Evolutionary conservation across 306 rosid species (phyloP), one percentile per base, ranked within the genome.

Genomic region (Cucumis melo): DNA sequence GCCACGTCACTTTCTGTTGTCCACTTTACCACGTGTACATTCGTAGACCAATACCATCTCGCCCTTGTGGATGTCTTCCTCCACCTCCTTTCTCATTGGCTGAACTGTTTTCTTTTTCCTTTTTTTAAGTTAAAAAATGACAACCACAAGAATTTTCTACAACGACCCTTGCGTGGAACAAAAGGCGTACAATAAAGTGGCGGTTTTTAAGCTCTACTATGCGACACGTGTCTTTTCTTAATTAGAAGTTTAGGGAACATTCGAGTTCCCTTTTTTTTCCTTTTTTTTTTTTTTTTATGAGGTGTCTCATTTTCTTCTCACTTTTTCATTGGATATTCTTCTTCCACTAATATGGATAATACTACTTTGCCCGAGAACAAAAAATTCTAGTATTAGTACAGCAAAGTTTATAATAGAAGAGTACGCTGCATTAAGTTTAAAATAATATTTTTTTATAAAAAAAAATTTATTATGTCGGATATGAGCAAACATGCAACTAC

Each of bases 1-100:
- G 75, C 75, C 75, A 71, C 75, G 75, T 71, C 58, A 71, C 41
- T 3, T 23, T 48, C 75, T n/a, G 8, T 8, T 71, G 57, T 23
- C 13, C 21, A 71, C 75, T 71, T 71, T 70, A 23, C 58, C 75
- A 71, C 75, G 75, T 71, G 41, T 44, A 71, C 75, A 71, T 3
- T 8, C 4, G 0, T 46, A 7, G 4, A 15, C 41, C 75, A 70
- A 46, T 70, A 8, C 8, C 3, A 46, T 4, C 4, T 17, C 20
- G 14, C 41, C 57, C 38, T 23, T 70, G 75, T 46, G 75, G 75
- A 70, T 70, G 58, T 15, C 58, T 70, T 21, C 74, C 6, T 3
- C 10, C 56, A 42, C 2, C 74, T 42, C 34, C 6, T 36, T 68
- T 23, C 39, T 70, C 0, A 70, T 70, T 70, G 75, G 75, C 10